phyloP scores from a whole-genome alignment of 176 grass and related monocot species.

The Lolium multiflorum region DNA sequence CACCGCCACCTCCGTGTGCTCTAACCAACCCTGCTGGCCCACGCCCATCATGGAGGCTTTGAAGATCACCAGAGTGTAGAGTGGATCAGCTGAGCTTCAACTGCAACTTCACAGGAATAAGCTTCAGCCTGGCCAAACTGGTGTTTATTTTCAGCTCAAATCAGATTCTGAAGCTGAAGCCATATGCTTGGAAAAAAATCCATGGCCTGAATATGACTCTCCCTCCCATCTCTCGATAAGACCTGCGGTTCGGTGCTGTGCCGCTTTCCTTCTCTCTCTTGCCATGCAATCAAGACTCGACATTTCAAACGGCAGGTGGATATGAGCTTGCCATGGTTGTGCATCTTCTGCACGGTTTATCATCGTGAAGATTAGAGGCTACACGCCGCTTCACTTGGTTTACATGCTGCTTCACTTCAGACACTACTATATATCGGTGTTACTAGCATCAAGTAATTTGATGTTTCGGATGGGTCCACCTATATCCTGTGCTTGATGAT shows the following conservation, averaged over 20 bases:
- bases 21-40: background rate
- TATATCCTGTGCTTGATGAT: slow-evolving; percentile 12
- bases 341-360: background rate
- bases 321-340: slow-evolving; percentile 19
- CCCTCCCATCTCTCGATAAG: slow-evolving; percentile 10
- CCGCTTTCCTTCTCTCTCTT: background rate
- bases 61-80: background rate
- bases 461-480: slow-evolving; percentile 27
- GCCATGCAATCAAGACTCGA: slow-evolving; percentile 14
- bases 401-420: slow-evolving; percentile 26
- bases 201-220: background rate
- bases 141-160: slow-evolving; percentile 10
- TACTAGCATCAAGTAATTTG: slow-evolving; percentile 30
- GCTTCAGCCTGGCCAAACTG: slow-evolving; percentile 7
- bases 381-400: background rate
- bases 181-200: slow-evolving; percentile 22
- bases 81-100: background rate
- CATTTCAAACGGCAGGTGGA: background rate
- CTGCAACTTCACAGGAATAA: background rate
- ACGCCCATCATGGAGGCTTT: background rate
- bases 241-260: background rate
- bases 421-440: slow-evolving; percentile 13
- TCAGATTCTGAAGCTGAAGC: slow-evolving; percentile 26
- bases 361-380: background rate
- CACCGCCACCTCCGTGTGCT: background rate